A percentile compares a stretch with the other conserved stretches of the same genome.
These are phyloP conservation scores for Chlorella ohadii DNA, from an alignment of 139 green algal genomes.

Conservation along the genomic window DNA sequence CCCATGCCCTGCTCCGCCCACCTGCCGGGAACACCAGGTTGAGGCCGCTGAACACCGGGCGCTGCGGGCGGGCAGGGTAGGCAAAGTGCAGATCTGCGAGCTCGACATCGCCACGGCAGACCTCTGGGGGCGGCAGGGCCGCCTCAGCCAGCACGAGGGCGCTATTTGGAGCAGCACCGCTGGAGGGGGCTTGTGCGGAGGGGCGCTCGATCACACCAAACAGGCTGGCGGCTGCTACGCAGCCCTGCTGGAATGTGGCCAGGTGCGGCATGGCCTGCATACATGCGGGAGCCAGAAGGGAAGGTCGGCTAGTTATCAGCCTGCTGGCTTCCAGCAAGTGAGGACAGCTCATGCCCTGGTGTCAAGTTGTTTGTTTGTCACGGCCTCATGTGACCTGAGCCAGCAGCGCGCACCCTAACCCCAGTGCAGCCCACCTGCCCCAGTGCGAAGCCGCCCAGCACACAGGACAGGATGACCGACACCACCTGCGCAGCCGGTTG, in stretches of 20 bases:
- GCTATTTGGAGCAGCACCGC: not conserved
- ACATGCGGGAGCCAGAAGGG: not conserved
- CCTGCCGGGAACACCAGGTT: constrained; percentile 74
- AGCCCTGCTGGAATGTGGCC: constrained; percentile 43
- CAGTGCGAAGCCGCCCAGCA: constrained; percentile 22
- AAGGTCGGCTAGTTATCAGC: too few relatives aligned
- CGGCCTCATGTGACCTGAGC: too few relatives aligned
- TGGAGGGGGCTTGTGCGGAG: too few relatives aligned
- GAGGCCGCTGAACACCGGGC: constrained; percentile 69
- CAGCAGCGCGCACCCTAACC: too few relatives aligned
- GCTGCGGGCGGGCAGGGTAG: constrained; percentile 48
- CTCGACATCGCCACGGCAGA: constrained; percentile 24
- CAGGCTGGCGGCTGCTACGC: constrained; percentile 61
- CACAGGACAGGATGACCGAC: constrained; percentile 15
- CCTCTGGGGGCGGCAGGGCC: not conserved
- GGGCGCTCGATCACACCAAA: constrained; percentile 73
- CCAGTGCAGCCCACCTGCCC: not conserved
- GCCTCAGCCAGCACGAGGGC: not conserved
- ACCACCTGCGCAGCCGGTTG: not conserved
- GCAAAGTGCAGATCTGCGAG: constrained; percentile 31
- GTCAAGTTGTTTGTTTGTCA: too few relatives aligned
- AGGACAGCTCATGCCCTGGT: too few relatives aligned
- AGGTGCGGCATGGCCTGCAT: constrained; percentile 53
- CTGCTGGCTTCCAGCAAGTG: too few relatives aligned
- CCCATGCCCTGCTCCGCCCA: constrained; percentile 20